Base-by-base conservation (phyloP, 2,329 filamentous ascomycete species). In the Paraphaeosphaeria sporulosa region DNA sequence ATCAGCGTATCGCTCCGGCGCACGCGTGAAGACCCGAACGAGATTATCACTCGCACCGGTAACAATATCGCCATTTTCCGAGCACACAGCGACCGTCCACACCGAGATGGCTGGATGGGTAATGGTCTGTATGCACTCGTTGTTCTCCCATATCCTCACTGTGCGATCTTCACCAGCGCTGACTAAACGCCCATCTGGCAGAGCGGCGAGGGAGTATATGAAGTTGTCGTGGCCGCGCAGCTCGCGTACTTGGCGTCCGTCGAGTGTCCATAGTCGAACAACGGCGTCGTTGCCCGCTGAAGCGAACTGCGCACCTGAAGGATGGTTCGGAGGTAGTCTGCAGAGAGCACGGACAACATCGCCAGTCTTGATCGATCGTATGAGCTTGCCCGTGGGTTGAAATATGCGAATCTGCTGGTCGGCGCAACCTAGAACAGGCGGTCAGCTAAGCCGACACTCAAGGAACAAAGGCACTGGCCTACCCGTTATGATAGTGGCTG, bases 21-120 rank as follows among this genome's bases (percentile, higher is more conserved):
- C 88, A 70, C 93, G 86, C 13, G 89, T 94, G 75, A 98, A 99
- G 59, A 98, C 83, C 46, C 95, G 89, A 9, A 93, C 89, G 47
- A 94, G 82, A 58, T 91, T 89, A 73, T 99, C 95, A 76, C 94
- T 99, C 30, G 94, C 90, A 34, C 94, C 95, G 2, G 92, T 92
- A n/a, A 93, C 92, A 62, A 99, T 94, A 71, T 99, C 96, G 23
- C 95, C 94, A 50, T 87, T 96, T 63, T 92, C 88, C 0, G 84
- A 74, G 72, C 92, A 95, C 12, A 87, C 91, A n/a, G 93, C 91
- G 19, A 99, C 93, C 15, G 88, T 85, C 95, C 95, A 99, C 5
- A 99, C 94, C 0, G 94, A 98, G 57, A 98, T 96, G 10, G 95
- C 95, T 12, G 95, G 95, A 71, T 97, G 93, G 1, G 94, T 97